These are phyloP conservation scores for Balansia obtecta DNA, from an alignment of 2,329 filamentous ascomycete genomes.

Conservation along the genomic window DNA sequence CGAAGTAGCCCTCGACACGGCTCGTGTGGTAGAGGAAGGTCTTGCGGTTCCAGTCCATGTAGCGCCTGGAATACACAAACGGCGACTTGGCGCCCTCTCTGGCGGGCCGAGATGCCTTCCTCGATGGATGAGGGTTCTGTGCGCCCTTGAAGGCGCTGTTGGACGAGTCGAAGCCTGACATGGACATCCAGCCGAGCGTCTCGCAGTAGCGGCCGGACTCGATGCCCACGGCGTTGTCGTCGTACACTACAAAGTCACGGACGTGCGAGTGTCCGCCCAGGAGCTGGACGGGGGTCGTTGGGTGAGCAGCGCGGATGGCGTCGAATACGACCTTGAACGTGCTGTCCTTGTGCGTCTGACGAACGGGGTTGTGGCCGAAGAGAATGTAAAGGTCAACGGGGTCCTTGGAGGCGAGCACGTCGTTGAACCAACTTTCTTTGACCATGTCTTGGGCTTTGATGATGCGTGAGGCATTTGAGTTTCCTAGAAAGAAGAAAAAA, in stretches of 20 bases:
- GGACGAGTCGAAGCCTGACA: slow-evolving; percentile 41
- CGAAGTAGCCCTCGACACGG: slow-evolving; percentile 38
- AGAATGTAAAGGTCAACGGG: slow-evolving; percentile 53
- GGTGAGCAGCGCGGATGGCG: slow-evolving; percentile 43
- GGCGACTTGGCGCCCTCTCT: slow-evolving; percentile 23
- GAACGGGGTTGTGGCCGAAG: slow-evolving; percentile 50
- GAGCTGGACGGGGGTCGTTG: slow-evolving; percentile 47
- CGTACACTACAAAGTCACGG: slow-evolving; percentile 52
- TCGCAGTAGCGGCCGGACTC: slow-evolving; percentile 57
- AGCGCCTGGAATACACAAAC: slow-evolving; percentile 42
- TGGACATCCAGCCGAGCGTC: slow-evolving; percentile 54
- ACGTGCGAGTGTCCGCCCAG: slow-evolving; percentile 55
- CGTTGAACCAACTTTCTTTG: slow-evolving; percentile 47
- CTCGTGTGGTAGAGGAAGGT: slow-evolving; percentile 51
- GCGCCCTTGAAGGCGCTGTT: slow-evolving; percentile 29
- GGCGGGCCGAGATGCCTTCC: slow-evolving; percentile 28
- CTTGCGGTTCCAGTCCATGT: slow-evolving; percentile 56
- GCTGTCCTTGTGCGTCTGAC: slow-evolving; percentile 28
- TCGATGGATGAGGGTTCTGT: slow-evolving; percentile 23
- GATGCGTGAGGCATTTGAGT: slow-evolving; percentile 49
- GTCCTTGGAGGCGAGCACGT: slow-evolving; percentile 38
- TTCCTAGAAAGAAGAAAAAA: too few species aligned
- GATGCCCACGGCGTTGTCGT: slow-evolving; percentile 46
- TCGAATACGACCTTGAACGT: slow-evolving; percentile 36
- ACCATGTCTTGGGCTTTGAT: slow-evolving; percentile 38